A percentile compares a stretch with the other conserved stretches of the same genome.
phyloP scores from a whole-genome alignment of 2,329 filamentous ascomycete species.

The Hymenoscyphus infarciens region DNA sequence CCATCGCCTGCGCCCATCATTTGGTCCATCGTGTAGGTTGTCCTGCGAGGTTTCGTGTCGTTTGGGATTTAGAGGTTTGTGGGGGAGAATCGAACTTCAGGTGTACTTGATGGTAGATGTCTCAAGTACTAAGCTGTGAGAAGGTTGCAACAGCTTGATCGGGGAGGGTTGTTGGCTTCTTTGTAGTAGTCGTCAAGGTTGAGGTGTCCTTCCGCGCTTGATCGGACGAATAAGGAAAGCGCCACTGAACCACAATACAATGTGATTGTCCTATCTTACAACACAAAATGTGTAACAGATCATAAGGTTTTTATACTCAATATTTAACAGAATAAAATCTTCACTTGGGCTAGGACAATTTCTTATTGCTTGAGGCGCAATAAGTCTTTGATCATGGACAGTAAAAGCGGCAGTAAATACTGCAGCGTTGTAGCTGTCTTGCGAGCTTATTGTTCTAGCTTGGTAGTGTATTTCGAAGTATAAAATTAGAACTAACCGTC shows the following conservation, averaged over 20 bases:
- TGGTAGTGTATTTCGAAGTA: too few species aligned
- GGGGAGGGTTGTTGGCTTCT: background rate
- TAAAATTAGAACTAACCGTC: too few species aligned
- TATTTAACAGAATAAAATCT: too few species aligned
- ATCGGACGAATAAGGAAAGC: constrained; percentile 3
- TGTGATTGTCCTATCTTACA: background rate
- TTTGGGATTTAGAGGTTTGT: background rate
- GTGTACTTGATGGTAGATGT: background rate
- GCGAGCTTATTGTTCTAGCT: too few species aligned
- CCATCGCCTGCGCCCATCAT: constrained; percentile 36
- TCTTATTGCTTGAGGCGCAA: too few species aligned
- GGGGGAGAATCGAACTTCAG: background rate
- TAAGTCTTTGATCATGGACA: too few species aligned
- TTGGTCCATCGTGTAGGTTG: constrained; percentile 31
- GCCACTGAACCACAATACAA: background rate
- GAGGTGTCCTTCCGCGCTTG: constrained; percentile 7
- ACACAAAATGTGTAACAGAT: background rate
- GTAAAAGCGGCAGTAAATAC: too few species aligned
- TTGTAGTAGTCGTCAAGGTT: background rate
- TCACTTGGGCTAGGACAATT: too few species aligned
- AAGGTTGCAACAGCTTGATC: background rate
- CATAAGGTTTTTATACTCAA: too few species aligned
- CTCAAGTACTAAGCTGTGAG: background rate
- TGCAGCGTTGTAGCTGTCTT: too few species aligned
- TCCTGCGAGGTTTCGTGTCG: background rate